Base-by-base conservation (phyloP, 1,284 basidiomycete genomes). In the Paramarasmius palmivorus region DNA sequence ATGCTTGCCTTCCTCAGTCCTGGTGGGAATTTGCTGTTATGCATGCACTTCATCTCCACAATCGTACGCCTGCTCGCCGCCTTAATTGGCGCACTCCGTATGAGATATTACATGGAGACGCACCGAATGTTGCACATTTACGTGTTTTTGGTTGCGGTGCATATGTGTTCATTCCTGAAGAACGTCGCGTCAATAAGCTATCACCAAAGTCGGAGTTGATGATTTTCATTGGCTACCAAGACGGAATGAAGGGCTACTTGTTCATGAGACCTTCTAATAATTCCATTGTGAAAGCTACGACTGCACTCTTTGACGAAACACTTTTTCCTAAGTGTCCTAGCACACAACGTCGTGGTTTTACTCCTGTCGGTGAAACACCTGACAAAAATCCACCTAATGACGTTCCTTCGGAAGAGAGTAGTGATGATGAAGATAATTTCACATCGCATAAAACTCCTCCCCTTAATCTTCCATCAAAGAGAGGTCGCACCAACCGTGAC, bases 251-350 rank as follows among this genome's bases (percentile, higher is more conserved):
- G 49, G 61, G 57, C 3, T 62, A 53, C 49, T 8, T 29, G 1
- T 65, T 65, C 36, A 65, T 65, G 55, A 39, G 57, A 23, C 35
- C 51, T 1, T 57, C 54, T 26, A 62, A 58, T 52, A n/a, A 10
- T 2, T 22, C 60, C 3, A 58, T 59, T 37, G 25, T 35, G n/a
- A 59, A 50, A 1, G 52, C 58, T 14, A 32, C 29, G 12, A 65
- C 51, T 19, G 61, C 60, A 10, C 29, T 52, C 0, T 66, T 65
- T 57, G 54, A 63, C 53, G 63, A 63, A 41, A 55, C 37, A 23
- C 22, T 52, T 14, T 62, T 63, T 51, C 61, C 60, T 2, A 40
- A 5, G 9, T 40, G 39, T 40, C 39, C 39, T 40, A 17, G 19
- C 22, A 9, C 39, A 3, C 12, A 40, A 40, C n/a, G 12, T 40